Base-by-base conservation (phyloP, 106 monocot genomes). In the Dendrobium catenatum region DNA sequence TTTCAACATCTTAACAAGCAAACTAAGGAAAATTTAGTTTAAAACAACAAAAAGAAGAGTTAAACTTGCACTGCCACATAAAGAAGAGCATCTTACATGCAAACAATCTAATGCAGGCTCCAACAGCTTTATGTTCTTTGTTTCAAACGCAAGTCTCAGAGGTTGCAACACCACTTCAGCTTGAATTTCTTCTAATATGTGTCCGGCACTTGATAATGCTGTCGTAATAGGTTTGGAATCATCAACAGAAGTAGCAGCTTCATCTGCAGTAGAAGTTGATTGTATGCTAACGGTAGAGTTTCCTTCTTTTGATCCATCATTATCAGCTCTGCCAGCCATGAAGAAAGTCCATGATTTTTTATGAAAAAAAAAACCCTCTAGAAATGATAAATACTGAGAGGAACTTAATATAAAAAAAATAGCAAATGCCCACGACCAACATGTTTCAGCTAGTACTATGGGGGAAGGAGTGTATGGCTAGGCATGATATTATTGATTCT, bases 81-180 rank as follows among this genome's bases (percentile, higher is more conserved):
- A 40, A 72, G 17, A 75, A 44, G 59, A 80, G 77, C 19, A 68
- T 46, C 90, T 81, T 97, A 97, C 96, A 88, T 97, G 96, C 79
- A 97, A 88, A 78, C 96, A 97, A 43, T 97, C 96, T 20, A 97
- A 84, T 18, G 96, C 96, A 82, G 88, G 85, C 83, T 97, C 96
- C 49, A 97, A 81, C 68, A 97, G 87, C 79, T 97, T 97, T 74
- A 94, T 86, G 83, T 97, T 90, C 85, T 94, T 92, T 72, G 92
- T 86, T 78, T 94, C 96, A 83, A 94, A 92, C 79, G 96, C 96
- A 83, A 97, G 94, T 72, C 94, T 84, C 26, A 97, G 92, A 24
- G 96, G 96, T 72, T 92, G 89, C 73, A 97, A 81, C 17, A 97
- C 86, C 82, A 97, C 82, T 78, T 97, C 96, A 80, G 89, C 88